Evolutionary conservation across 129 eudicot species (phyloP).

Genomic region (Arctium minus): DNA sequence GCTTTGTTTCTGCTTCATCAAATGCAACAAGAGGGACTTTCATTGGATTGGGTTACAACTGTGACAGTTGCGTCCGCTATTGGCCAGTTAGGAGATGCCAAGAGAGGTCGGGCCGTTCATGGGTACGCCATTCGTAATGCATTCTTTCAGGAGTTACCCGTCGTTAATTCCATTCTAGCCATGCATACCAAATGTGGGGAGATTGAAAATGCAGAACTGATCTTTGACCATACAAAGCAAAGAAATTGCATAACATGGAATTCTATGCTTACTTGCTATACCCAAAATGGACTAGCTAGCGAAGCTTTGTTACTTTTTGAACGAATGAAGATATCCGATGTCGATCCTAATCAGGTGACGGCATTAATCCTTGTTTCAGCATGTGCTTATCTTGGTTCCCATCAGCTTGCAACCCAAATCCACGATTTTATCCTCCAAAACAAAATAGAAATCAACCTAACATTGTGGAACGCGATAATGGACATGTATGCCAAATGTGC

Average conservation of each 20-base stretch:
- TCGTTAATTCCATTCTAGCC: constrained; percentile 41
- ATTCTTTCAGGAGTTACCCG: constrained; percentile 23
- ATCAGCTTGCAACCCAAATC: constrained; percentile 20
- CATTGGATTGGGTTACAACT: constrained; percentile 35
- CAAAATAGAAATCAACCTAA: constrained; percentile 28
- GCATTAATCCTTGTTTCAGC: constrained; percentile 36
- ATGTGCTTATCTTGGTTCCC: constrained; percentile 29
- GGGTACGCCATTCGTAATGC: constrained; percentile 28
- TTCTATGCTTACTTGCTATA: constrained; percentile 33
- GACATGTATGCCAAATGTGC: constrained; percentile 75
- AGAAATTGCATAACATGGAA: constrained; percentile 29
- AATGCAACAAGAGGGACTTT: constrained; percentile 40
- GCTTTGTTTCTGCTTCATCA: constrained; percentile 31
- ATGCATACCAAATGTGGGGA: constrained; percentile 48
- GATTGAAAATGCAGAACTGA: constrained; percentile 25
- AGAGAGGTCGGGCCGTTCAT: constrained; percentile 27
- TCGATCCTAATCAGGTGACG: constrained; percentile 35
- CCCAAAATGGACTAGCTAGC: constrained; percentile 27
- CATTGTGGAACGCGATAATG: constrained; percentile 37
- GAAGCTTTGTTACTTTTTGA: constrained; percentile 50
- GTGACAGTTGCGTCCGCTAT: constrained; percentile 41
- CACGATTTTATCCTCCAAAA: constrained; percentile 19
- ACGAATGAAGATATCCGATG: constrained; percentile 15
- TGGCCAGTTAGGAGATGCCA: constrained; percentile 32
- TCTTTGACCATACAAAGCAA: constrained; percentile 14